Conservation (phyloP, 768 basidiomycete species). For the Pleurotus djamor region DNA sequence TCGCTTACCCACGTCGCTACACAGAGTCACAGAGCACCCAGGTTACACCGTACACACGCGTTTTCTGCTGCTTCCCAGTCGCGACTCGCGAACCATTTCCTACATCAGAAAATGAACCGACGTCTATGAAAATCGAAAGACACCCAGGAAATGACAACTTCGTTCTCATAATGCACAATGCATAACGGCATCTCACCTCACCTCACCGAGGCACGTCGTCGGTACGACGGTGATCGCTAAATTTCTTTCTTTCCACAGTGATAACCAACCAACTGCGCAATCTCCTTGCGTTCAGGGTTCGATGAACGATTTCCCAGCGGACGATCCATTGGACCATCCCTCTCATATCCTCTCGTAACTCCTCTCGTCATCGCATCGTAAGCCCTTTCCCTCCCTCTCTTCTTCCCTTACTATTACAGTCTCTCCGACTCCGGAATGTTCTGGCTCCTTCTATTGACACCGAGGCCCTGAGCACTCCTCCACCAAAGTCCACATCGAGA, state of each 20-base stretch:
- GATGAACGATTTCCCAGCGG: not conserved
- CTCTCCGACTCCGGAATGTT: not conserved
- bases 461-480: not conserved
- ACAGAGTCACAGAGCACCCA: too few species aligned
- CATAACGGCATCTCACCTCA: too few species aligned
- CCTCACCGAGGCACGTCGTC: too few species aligned
- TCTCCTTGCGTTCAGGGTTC: not conserved
- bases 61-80: too few species aligned
- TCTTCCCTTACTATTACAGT: not conserved
- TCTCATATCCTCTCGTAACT: not conserved
- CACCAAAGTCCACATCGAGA: not conserved
- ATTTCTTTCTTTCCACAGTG: not conserved
- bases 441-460: conserved; percentile 1
- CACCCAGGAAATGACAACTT: too few species aligned
- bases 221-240: too few species aligned
- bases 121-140: too few species aligned
- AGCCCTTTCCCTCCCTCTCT: not conserved
- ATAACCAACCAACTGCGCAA: not conserved
- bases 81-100: too few species aligned
- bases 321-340: not conserved
- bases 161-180: too few species aligned
- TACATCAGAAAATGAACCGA: too few species aligned
- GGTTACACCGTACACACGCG: too few species aligned
- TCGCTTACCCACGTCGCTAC: too few species aligned
- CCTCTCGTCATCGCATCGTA: not conserved